Base-by-base conservation (phyloP, 768 basidiomycete species). In the Ephemerocybe angulata region DNA sequence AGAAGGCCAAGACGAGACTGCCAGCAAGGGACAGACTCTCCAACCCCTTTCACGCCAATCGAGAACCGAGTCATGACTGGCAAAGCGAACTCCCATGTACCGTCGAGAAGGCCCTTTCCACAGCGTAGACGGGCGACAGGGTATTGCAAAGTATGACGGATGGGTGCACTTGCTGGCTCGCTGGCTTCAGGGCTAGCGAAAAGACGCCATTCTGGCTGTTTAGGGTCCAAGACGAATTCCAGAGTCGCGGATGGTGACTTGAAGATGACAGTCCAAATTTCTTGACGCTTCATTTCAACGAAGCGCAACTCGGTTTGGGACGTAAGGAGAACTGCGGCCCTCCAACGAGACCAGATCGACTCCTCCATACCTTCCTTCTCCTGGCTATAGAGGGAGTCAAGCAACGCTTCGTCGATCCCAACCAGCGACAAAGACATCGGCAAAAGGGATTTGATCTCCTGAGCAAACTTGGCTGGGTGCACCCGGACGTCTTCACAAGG, bases 201-300 rank as follows among this genome's bases (percentile, higher is more conserved):
- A 12, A 98, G 70, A 12, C 89, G 82, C 95, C 94, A 97, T 68
- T 95, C 90, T 1, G 89, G 84, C 56, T 85, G 85, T 63, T 80
- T 79, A 33, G 83, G 84, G 64, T 93, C 83, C 12, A 98, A 76
- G 50, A 82, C 78, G 15, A 97, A 78, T 63, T 95, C 90, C 41
- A 95, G 79, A 2, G 69, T 73, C 10, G 87, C 93, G 2, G 76
- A 67, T 0, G 87, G 73, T 0, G 90, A 89, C 60, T 85, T 83
- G 69, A 89, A 97, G 19, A 85, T 73, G 1, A 81, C 90, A 22
- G 81, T 83, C 95, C 95, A 98, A 29, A 87, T 82, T 57, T 90
- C 87, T 67, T 95, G 93, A 28, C 95, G 86, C 68, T 90, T 93
- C 37, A 90, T 78, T 59, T 90, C 87, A 15, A 87, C 82, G 66